These are phyloP conservation scores for Orbilia brochopaga DNA, from an alignment of 2,329 filamentous ascomycete species.

Conservation along the genomic window DNA sequence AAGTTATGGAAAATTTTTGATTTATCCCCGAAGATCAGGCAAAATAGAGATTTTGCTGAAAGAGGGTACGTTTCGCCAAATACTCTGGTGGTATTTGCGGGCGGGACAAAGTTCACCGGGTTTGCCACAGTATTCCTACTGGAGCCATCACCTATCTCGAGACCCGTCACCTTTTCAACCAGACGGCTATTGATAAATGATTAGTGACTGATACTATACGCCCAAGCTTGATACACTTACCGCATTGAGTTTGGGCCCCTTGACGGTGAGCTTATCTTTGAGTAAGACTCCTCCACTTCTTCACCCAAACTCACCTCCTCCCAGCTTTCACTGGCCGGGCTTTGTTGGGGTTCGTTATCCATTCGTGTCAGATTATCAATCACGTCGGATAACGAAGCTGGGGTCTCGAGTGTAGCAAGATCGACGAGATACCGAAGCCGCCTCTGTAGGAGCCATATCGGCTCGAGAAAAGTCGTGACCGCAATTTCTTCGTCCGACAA, in stretches of 20 bases:
- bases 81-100: slow-evolving; percentile 76
- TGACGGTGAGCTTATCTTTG: slow-evolving; percentile 1
- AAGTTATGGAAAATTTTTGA: slow-evolving; percentile 91
- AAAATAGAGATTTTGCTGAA: slow-evolving; percentile 91
- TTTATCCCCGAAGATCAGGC: slow-evolving; percentile 95
- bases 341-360: slow-evolving; percentile 69
- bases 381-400: slow-evolving; percentile 71
- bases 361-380: slow-evolving; percentile 76
- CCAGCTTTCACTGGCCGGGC: slow-evolving; percentile 85
- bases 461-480: slow-evolving; percentile 91
- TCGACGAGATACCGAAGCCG: slow-evolving; percentile 85
- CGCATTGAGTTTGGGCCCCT: slow-evolving; percentile 22
- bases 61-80: slow-evolving; percentile 85
- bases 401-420: slow-evolving; percentile 62
- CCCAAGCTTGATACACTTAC: slow-evolving; percentile 48
- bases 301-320: slow-evolving; percentile 70
- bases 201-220: not conserved
- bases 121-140: slow-evolving; percentile 65
- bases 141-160: not conserved
- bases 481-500: slow-evolving; percentile 74
- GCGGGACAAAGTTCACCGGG: slow-evolving; percentile 81
- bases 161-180: slow-evolving; percentile 22
- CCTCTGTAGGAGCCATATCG: slow-evolving; percentile 78
- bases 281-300: slow-evolving; percentile 51
- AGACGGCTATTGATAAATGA: slow-evolving; percentile 12